Evolutionary conservation across 2,329 filamentous ascomycete genomes (phyloP), one percentile per base, ranked within the genome.

Genomic region (Chaetomiaceae sp.): DNA sequence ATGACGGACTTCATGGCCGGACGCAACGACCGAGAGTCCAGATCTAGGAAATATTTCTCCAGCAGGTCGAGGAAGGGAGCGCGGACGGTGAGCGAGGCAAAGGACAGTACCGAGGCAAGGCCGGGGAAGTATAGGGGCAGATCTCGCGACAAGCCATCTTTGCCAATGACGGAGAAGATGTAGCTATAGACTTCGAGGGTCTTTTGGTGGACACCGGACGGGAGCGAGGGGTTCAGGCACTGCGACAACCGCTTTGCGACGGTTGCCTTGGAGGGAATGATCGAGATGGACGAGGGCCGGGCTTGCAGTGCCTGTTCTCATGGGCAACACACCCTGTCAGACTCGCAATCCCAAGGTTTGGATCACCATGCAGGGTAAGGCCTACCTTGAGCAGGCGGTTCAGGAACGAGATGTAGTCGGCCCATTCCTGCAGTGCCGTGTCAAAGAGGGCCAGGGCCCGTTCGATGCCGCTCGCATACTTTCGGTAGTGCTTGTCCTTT

Each of bases 341-440:
- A 33, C 17, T 31, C 29, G 12, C 27, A 9, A 29, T 37, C 12
- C 4, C 2, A 14, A 22, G 8, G 11, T 11, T 22, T n/a, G 20
- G 4, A 19, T 36, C 9, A 19, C 6, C 25, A 17, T 5, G n/a
- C 23, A 25, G 17, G 23, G 45, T 15, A 15, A 7, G n/a, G n/a
- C 69, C 63, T 69, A 91, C 89, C 83, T 96, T 97, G 58, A 96
- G 77, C 45, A 99, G 78, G 58, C 90, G 84, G 67, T 89, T 95
- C 52, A 99, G 75, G 69, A 97, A 99, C 17, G 92, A 96, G 65
- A 99, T 99, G 68, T 99, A 99, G 73, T 99, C 94, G 45, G 95
- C 94, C 94, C 94, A 99, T 83, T 99, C 94, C 72, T 97, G 91
- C 62, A 96, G 78, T 27, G 90, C 85, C 15, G 89, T 91, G 68